A percentile compares a stretch with the other conserved stretches of the same genome.
phyloP scores from a whole-genome alignment of 2,329 filamentous ascomycete genomes.

The Stylonectria norvegica region DNA sequence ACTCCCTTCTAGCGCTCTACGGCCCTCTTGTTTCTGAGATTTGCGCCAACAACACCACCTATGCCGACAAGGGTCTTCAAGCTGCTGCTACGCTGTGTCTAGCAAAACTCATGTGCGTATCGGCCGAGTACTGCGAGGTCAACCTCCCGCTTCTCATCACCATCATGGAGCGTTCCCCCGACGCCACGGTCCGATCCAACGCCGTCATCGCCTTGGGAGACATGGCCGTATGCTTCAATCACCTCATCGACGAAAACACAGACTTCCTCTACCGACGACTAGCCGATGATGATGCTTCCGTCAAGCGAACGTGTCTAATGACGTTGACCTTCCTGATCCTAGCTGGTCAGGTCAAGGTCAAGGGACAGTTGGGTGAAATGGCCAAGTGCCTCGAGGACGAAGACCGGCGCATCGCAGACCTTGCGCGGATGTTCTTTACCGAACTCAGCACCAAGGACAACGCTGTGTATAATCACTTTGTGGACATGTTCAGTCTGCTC shows the following conservation, averaged over 20 bases:
- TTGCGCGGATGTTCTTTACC: slow-evolving; percentile 97
- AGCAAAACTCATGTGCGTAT: slow-evolving; percentile 98
- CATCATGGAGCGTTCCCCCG: slow-evolving; percentile 90
- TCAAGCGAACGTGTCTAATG: slow-evolving; percentile 98
- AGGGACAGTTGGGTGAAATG: slow-evolving; percentile 98
- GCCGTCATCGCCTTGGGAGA: slow-evolving; percentile 95
- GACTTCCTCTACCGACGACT: slow-evolving; percentile 94
- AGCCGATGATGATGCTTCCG: slow-evolving; percentile 81
- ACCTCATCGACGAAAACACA: slow-evolving; percentile 97
- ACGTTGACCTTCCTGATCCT: slow-evolving; percentile 96
- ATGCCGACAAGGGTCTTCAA: slow-evolving; percentile 85
- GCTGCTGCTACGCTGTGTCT: slow-evolving; percentile 90
- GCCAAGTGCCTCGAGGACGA: slow-evolving; percentile 96
- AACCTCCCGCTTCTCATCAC: slow-evolving; percentile 93
- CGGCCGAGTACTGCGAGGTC: slow-evolving; percentile 89
- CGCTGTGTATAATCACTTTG: slow-evolving; percentile 98
- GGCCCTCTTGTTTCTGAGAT: slow-evolving; percentile 90
- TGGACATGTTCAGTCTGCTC: slow-evolving; percentile 95
- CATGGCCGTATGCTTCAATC: slow-evolving; percentile 99
- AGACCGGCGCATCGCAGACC: slow-evolving; percentile 90
- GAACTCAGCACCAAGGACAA: slow-evolving; percentile 98
- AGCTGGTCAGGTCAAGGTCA: slow-evolving; percentile 98
- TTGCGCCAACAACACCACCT: slow-evolving; percentile 89
- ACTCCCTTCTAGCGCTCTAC: slow-evolving; percentile 83
- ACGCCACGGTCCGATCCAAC: slow-evolving; percentile 91